Percentiles rank a stretch among this genome's conserved stretches.
phyloP scores from a whole-genome alignment of 2,329 filamentous ascomycete species.

The Pseudogymnoascus sp. region DNA sequence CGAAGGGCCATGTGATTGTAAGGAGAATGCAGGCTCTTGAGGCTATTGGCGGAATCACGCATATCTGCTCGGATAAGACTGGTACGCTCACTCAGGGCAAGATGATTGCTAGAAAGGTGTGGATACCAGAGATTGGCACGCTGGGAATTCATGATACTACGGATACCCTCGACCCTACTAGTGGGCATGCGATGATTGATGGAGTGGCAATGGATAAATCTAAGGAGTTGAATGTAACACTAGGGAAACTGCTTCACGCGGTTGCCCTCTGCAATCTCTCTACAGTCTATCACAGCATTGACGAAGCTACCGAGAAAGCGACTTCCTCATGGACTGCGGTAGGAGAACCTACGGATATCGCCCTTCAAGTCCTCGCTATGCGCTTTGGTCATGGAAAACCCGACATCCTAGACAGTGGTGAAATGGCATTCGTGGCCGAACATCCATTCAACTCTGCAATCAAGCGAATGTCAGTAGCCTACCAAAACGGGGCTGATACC shows the following conservation, averaged over 20 bases:
- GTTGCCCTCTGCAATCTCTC: constrained; percentile 55
- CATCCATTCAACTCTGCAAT: constrained; percentile 66
- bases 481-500: constrained; percentile 35
- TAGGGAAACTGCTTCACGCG: constrained; percentile 35
- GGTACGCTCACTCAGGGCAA: constrained; percentile 59
- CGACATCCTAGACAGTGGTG: constrained; percentile 37
- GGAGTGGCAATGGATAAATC: constrained; percentile 33
- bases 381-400: constrained; percentile 55
- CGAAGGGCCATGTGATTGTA: constrained; percentile 55
- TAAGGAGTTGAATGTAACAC: constrained; percentile 24
- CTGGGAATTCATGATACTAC: constrained; percentile 46
- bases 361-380: constrained; percentile 64
- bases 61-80: constrained; percentile 64
- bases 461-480: constrained; percentile 69
- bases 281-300: constrained; percentile 28
- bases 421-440: constrained; percentile 48
- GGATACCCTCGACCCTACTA: constrained; percentile 54
- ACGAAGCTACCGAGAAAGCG: constrained; percentile 21
- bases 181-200: constrained; percentile 42
- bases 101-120: constrained; percentile 57
- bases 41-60: constrained; percentile 60
- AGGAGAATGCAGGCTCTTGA: constrained; percentile 58
- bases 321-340: constrained; percentile 49
- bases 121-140: constrained; percentile 46
- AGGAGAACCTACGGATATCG: constrained; percentile 65